A percentile compares a stretch with the other conserved stretches of the same genome.
Conservation (phyloP, 2,329 filamentous ascomycete species). For the Colletotrichum magnum region DNA sequence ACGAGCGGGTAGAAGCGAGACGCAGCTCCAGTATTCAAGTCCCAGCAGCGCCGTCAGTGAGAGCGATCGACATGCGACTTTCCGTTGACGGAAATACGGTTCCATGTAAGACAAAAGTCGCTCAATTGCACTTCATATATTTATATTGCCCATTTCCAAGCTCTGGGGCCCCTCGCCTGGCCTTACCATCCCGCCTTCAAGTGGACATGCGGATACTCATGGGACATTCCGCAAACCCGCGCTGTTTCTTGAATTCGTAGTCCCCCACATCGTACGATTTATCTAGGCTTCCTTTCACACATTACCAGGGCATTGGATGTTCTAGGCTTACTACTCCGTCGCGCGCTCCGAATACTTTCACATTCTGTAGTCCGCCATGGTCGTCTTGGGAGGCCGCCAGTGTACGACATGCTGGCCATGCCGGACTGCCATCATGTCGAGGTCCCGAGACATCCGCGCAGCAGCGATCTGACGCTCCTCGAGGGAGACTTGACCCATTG, state of each 20-base stretch:
- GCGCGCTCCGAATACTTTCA: constrained; percentile 55
- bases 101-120: constrained; percentile 11
- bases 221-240: neutral
- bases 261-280: constrained; percentile 25
- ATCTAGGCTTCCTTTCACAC: constrained; percentile 4
- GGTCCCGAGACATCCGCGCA: constrained; percentile 49
- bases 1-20: constrained; percentile 15
- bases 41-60: neutral
- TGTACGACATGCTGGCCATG: constrained; percentile 44
- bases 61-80: constrained; percentile 8
- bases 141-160: constrained; percentile 4
- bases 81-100: neutral
- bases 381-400: constrained; percentile 46
- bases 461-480: constrained; percentile 58
- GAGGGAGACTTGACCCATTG: constrained; percentile 54
- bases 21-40: constrained; percentile 15
- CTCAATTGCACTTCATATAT: constrained; percentile 22
- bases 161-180: neutral
- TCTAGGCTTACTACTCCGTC: constrained; percentile 11
- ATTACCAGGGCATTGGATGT: constrained; percentile 1
- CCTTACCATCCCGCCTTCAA: neutral
- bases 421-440: constrained; percentile 25
- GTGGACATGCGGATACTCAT: neutral
- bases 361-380: constrained; percentile 61
- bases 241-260: neutral